Evolutionary conservation across 106 monocot species (phyloP).

Genomic region (Acorus gramineus): DNA sequence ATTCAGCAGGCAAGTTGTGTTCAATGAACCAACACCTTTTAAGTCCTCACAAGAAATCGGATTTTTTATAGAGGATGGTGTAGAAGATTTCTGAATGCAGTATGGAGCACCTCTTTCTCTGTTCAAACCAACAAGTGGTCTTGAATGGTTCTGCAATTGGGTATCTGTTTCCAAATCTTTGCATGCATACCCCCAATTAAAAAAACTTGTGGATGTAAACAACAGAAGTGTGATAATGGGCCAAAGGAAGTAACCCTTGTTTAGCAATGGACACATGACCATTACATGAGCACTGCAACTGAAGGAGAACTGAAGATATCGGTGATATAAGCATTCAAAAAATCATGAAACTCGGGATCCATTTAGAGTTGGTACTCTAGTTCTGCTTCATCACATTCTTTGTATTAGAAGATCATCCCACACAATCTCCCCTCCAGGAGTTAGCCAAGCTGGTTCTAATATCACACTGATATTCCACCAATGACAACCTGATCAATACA

Average conservation of each 20-base stretch:
- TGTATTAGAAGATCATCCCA: too few species aligned
- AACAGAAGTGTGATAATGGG: conserved; percentile 7
- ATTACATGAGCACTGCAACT: conserved; percentile 15
- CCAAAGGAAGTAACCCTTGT: conserved; percentile 9
- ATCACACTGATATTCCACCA: too few species aligned
- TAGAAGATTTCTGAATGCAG: conserved; percentile 14
- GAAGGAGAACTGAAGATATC: conserved; percentile 6
- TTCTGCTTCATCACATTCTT: too few species aligned
- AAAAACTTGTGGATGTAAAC: conserved; percentile 22
- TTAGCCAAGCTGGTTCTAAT: too few species aligned
- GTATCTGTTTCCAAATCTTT: conserved; percentile 2
- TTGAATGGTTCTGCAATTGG: neutral
- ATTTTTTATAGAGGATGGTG: conserved; percentile 15
- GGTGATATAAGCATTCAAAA: neutral
- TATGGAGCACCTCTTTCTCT: neutral
- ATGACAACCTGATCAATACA: too few species aligned
- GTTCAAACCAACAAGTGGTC: conserved; percentile 6
- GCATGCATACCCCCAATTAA: conserved; percentile 3
- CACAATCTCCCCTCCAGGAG: too few species aligned
- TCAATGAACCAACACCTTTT: conserved; percentile 68
- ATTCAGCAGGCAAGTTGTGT: conserved; percentile 49
- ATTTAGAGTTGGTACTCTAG: neutral
- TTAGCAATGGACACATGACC: conserved; percentile 34
- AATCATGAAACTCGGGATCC: neutral
- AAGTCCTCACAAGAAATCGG: conserved; percentile 65